Base-by-base conservation (phyloP, 75 land plant genomes). In the Picea glauca region DNA sequence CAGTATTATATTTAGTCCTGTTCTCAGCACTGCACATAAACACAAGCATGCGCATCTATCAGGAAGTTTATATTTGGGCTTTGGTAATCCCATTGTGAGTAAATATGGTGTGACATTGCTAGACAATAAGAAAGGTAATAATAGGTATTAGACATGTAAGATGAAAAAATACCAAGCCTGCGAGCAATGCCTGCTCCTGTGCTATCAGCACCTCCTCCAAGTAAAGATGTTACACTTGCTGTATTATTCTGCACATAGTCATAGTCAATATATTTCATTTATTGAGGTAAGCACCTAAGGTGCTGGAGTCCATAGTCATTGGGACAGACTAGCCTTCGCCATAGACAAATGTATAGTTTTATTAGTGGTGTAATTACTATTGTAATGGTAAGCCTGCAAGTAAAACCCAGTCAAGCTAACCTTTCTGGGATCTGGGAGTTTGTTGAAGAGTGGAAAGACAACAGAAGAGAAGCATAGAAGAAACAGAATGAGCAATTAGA, bases 161-260 rank as follows among this genome's bases (percentile, higher is more conserved):
- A 20, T 12, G 18, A 62, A 26, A 43, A 65, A 31, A 62, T 88
- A 95, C 96, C 90, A 81, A 96, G 80, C 14, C 96, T 84, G 11
- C 96, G 96, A 60, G 98, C 96, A 76, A 96, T 93, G 78, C 94
- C 82, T 20, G 93, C 90, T 65, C 94, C 98, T 58, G 89, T 90
- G 79, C 88, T 93, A 68, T 93, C 93, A 63, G 92, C 87, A 77
- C 80, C 82, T n/a, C 98, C 98, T 40, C 97, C 97, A 76, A 96
- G 68, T 40, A 93, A 68, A 8, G 92, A 83, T 76, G 91, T 79
- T 43, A 93, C 87, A 78, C 92, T 88, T 15, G 90, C 88, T 20
- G 78, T 83, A 78, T 85, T 85, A 33, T 82, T 89, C 96, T 93
- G 89, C 80, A 60, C 12, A 79, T 15, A 59, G 26, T 70, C 11